Conservation (phyloP, 1,284 basidiomycete genomes). For the Heimioporus punctisporus region DNA sequence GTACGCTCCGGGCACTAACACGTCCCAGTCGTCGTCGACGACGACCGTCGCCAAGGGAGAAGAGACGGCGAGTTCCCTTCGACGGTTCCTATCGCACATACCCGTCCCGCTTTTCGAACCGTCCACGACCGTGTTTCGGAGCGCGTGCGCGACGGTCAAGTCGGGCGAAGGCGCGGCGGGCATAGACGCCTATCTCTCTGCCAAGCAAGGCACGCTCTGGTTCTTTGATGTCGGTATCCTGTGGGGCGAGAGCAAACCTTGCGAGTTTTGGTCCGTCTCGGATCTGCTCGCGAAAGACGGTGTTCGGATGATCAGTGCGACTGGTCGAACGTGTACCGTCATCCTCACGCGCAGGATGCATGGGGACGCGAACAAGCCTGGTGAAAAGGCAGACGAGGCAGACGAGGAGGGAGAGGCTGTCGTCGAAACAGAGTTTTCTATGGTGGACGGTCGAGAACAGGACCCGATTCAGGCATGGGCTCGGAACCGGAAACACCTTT, state of each 20-base stretch:
- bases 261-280: constrained; percentile 72
- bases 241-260: constrained; percentile 73
- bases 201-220: constrained; percentile 72
- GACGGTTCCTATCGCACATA: constrained; percentile 54
- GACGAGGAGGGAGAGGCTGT: constrained; percentile 38
- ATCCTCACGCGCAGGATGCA: constrained; percentile 48
- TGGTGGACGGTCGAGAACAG: constrained; percentile 71
- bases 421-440: constrained; percentile 65
- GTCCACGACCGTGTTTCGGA: constrained; percentile 53
- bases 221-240: constrained; percentile 68
- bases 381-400: constrained; percentile 8
- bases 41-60: constrained; percentile 49
- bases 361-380: neutral
- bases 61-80: constrained; percentile 49
- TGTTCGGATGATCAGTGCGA: constrained; percentile 63
- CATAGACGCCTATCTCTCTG: constrained; percentile 66
- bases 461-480: constrained; percentile 69
- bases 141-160: constrained; percentile 42
- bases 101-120: constrained; percentile 50
- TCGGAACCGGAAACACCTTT: constrained; percentile 52
- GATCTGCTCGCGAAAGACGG: constrained; percentile 57
- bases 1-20: constrained; percentile 24
- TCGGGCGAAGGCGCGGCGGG: constrained; percentile 51
- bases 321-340: constrained; percentile 68
- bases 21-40: constrained; percentile 1